Base-by-base conservation (phyloP, 2,329 filamentous ascomycete species). In the Aspergillus spinulosporus region DNA sequence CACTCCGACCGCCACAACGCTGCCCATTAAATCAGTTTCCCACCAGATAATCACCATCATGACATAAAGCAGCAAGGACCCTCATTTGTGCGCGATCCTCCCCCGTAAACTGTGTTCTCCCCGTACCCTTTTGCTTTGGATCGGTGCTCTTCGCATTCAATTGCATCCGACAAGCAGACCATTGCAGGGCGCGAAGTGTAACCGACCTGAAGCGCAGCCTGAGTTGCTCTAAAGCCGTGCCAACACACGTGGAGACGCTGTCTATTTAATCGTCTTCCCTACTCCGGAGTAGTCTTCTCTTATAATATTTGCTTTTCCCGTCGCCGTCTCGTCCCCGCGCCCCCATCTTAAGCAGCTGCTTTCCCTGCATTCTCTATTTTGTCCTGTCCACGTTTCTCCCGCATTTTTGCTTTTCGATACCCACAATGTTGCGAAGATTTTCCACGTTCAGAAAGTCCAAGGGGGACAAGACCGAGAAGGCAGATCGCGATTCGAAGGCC, bases 391-490 rank as follows among this genome's bases (percentile, higher is more conserved):
- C 43, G 28, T 46, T 51, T 37, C 34, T 54, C 45, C 28, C 39
- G 12, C 48, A 34, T 21, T 37, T 48, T 47, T 43, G 36, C 8
- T 34, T n/a, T 15, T 15, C 36, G n/a, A 56, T 49, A 58, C 54
- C 67, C 62, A 72, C 64, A 45, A 75, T 75, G 72, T 69, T 76
- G 60, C 72, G 72, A 54, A 70, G 72, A 61, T 64, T 76, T 54
- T 76, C 74, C 39, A 69, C 65, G 5, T 75, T 76, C 62, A 75
- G 69, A 59, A 72, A 68, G 64, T 66, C 65, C 51, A 74, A 74
- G 64, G 67, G 65, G 14, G 71, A 52, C 12, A 52, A 52, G 43
- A 8, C 29, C 34, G 50, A 52, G 5, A 74, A 74, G 64, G 66
- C 66, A 21, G 71, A 74, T 6, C 61, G 65, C 36, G 72, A 72